Percentiles rank a stretch among this genome's conserved stretches.
Conservation (phyloP, 176 grass and related monocot species). For the Panicum miliaceum region DNA sequence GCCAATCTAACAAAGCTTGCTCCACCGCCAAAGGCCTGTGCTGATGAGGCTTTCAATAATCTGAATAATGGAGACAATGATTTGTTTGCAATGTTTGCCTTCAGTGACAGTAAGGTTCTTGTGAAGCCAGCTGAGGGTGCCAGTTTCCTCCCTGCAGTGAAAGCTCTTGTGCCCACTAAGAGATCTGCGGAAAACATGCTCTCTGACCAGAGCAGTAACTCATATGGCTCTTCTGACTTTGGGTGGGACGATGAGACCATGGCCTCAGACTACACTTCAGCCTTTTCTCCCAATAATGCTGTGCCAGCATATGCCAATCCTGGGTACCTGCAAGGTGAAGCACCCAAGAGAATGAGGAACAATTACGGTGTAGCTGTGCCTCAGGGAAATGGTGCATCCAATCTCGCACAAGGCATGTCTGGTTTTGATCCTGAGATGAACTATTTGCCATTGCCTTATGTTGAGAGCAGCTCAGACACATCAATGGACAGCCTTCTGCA, state of each 20-base stretch:
- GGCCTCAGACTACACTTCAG: conserved; percentile 54
- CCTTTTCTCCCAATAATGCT: conserved; percentile 32
- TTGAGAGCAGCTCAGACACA: conserved; percentile 53
- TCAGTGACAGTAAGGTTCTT: conserved; percentile 50
- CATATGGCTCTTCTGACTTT: conserved; percentile 54
- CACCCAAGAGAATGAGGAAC: conserved; percentile 60
- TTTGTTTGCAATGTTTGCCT: conserved; percentile 57
- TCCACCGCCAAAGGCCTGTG: conserved; percentile 26
- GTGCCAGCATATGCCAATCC: conserved; percentile 31
- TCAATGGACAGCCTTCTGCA: conserved; percentile 59
- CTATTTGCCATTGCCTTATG: conserved; percentile 46
- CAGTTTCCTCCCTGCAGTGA: conserved; percentile 26
- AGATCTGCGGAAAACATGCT: conserved; percentile 45
- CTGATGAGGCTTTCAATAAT: conserved; percentile 37
- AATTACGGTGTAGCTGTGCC: conserved; percentile 49
- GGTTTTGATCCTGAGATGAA: conserved; percentile 59
- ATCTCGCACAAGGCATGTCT: conserved; percentile 41
- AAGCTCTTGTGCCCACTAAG: conserved; percentile 28
- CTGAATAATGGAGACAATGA: conserved; percentile 48
- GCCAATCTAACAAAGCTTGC: conserved; percentile 34
- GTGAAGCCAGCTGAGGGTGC: conserved; percentile 34
- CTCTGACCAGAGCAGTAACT: conserved; percentile 61
- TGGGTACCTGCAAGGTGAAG: conserved; percentile 44
- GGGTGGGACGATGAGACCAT: conserved; percentile 59
- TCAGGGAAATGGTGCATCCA: conserved; percentile 40